A percentile compares a stretch with the other conserved stretches of the same genome.
These are phyloP conservation scores for Paecilomyces dactylethromorphus DNA, from an alignment of 2,329 filamentous ascomycete genomes.

Conservation along the genomic window DNA sequence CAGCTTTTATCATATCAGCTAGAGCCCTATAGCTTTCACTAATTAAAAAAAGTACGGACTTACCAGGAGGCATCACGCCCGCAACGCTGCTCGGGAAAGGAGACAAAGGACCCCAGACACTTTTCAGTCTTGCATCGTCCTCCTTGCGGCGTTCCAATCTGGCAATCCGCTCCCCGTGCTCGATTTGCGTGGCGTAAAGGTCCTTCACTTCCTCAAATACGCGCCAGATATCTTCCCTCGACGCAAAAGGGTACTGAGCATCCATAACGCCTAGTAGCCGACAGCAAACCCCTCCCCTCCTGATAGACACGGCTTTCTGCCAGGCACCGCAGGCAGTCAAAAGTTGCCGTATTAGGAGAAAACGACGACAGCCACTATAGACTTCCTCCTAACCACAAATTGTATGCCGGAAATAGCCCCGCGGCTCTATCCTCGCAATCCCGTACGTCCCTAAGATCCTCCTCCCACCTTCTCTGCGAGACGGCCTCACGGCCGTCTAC, in stretches of 20 bases:
- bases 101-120: constrained; percentile 77
- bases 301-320: background rate
- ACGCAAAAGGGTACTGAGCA: constrained; percentile 58
- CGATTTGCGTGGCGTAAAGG: constrained; percentile 53
- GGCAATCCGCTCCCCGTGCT: constrained; percentile 56
- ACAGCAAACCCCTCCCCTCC: background rate
- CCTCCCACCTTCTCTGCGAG: constrained; percentile 24
- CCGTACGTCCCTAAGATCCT: constrained; percentile 17
- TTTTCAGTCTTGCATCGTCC: constrained; percentile 64
- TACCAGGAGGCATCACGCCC: constrained; percentile 82
- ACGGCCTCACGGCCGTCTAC: constrained; percentile 32
- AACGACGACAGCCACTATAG: background rate
- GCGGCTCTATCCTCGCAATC: background rate
- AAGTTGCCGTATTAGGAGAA: background rate
- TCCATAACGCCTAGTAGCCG: constrained; percentile 43
- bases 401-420: background rate
- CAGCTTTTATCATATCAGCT: constrained; percentile 25
- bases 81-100: constrained; percentile 82
- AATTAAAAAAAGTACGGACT: constrained; percentile 20
- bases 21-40: background rate
- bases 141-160: constrained; percentile 57
- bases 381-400: background rate
- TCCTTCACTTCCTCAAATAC: constrained; percentile 57
- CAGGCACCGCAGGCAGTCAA: background rate
- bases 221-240: constrained; percentile 59